A percentile compares a stretch with the other conserved stretches of the same genome.
Conservation (phyloP, 495 filamentous ascomycete species). For the Schizothecium vesticola region DNA sequence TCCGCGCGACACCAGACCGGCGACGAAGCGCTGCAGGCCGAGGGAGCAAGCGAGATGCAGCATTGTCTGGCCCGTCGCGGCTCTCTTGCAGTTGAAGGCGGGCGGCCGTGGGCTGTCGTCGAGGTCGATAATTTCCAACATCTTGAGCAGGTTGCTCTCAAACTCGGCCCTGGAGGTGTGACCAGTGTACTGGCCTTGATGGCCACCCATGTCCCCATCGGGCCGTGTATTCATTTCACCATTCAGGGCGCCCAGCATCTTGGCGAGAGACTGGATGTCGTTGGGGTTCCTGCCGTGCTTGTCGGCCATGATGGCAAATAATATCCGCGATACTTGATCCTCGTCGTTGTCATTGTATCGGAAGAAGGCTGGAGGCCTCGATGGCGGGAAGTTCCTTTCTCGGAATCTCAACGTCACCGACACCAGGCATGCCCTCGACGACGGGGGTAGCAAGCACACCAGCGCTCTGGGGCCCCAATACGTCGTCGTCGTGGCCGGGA, state of each 20-base stretch:
- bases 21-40: slow-evolving; percentile 69
- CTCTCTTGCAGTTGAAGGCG: slow-evolving; percentile 54
- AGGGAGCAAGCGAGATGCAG: slow-evolving; percentile 75
- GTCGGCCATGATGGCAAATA: slow-evolving; percentile 51
- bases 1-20: slow-evolving; percentile 75
- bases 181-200: slow-evolving; percentile 4
- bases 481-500: slow-evolving; percentile 69
- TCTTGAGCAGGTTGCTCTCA: slow-evolving; percentile 67
- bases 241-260: slow-evolving; percentile 39
- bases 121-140: slow-evolving; percentile 72
- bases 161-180: slow-evolving; percentile 26
- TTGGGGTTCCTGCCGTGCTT: slow-evolving; percentile 51
- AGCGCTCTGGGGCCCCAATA: slow-evolving; percentile 77
- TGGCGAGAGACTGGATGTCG: slow-evolving; percentile 48
- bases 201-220: slow-evolving; percentile 11
- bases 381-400: slow-evolving; percentile 38
- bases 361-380: slow-evolving; percentile 49
- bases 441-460: slow-evolving; percentile 79
- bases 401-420: slow-evolving; percentile 62
- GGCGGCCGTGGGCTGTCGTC: slow-evolving; percentile 64
- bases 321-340: slow-evolving; percentile 60
- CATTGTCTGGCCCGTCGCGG: slow-evolving; percentile 68
- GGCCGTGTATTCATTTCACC: slow-evolving; percentile 12
- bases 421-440: slow-evolving; percentile 62
- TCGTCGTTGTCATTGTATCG: slow-evolving; percentile 77